Evolutionary conservation across 805 yeast species (phyloP), one percentile per base, ranked within the genome.

Genomic region (Pichia rugopelliculosa): DNA sequence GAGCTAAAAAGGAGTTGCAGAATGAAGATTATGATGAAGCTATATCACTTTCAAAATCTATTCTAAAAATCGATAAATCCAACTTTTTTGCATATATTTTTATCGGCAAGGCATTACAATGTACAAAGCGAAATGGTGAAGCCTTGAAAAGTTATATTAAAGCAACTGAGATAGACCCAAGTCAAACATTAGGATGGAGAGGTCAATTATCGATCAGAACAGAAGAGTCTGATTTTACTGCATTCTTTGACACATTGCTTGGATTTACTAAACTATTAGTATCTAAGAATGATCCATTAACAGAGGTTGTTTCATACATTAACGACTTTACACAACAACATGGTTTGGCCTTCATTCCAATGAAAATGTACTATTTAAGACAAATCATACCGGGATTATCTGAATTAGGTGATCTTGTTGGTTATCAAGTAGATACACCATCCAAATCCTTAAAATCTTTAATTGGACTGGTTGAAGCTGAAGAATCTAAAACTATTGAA

Each of bases 101-200:
- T 56, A 67, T 76, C 42, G 96, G 93, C 9, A 88, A 87, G 60
- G 76, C 88, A 1, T 69, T 74, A 48, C 80, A 79, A 49, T 60
- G 75, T 9, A 55, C 73, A 45, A 60, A 68, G 13, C 64, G 75
- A 6, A 48, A 60, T 5, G 57, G 59, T 2, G 56, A 61, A 4
- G 82, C 87, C 0, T 52, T 65, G 12, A 53, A 52, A 23, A 61
- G 74, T 11, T 83, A 81, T 56, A 56, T 57, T 26, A 59, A 56
- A 20, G 89, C 89, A 0, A 73, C 78, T 3, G 56, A 60, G 6
- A 44, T 80, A 1, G 75, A 79, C 25, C 73, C 77, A 0, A 68
- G 69, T 2, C 77, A 82, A 44, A 53, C 79, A 1, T 61, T 76
- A 23, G 95, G 89, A 0, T 90, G 93, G 95, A 87, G 86, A 58